Evolutionary conservation across 2,329 filamentous ascomycete genomes (phyloP), one percentile per base, ranked within the genome.

Genomic region (Polytolypa hystricis): DNA sequence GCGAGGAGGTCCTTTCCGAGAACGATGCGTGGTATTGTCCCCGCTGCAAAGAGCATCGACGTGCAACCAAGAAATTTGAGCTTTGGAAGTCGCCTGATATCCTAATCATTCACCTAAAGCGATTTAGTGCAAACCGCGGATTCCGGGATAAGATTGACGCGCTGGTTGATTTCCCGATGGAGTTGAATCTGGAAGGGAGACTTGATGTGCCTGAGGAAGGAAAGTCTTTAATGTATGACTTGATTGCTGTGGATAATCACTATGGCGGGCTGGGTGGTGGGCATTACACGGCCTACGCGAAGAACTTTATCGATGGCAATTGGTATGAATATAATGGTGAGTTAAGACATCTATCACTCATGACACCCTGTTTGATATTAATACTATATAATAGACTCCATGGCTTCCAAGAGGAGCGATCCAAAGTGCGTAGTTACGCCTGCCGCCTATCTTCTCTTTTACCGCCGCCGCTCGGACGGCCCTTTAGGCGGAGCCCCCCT

Each of bases 281-380:
- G 1, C 91, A 98, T 60, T 98, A 98, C 64, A 96, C 87, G 14
- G 91, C 91, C 18, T 87, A 79, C 58, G 87, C 86, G 26, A 87
- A 85, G 65, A 96, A 94, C 57, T 95, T 94, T 60, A 70, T 83
- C 42, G 85, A 93, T 52, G 74, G 74, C 39, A 70, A 82, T 57
- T 98, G 91, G 91, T 95, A 95, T 58, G 84, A 93, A 48, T 96
- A 93, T 59, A 96, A 98, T 58, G 89, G 87, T 91, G n/a, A n/a
- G n/a, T n/a, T n/a, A 69, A 61, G 79, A 62, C 16, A 9, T 19
- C 17, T 20, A 38, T 30, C 30, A 30, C 27, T 26, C 14, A 27
- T 20, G 17, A 18, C 31, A 30, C 7, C 17, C 15, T 16, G n/a
- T 20, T 40, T n/a, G 33, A 23, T 6, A 43, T 35, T n/a, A 38